These are phyloP conservation scores for Cladophialophora chaetospira DNA, from an alignment of 2,329 filamentous ascomycete genomes.

Conservation along the genomic window DNA sequence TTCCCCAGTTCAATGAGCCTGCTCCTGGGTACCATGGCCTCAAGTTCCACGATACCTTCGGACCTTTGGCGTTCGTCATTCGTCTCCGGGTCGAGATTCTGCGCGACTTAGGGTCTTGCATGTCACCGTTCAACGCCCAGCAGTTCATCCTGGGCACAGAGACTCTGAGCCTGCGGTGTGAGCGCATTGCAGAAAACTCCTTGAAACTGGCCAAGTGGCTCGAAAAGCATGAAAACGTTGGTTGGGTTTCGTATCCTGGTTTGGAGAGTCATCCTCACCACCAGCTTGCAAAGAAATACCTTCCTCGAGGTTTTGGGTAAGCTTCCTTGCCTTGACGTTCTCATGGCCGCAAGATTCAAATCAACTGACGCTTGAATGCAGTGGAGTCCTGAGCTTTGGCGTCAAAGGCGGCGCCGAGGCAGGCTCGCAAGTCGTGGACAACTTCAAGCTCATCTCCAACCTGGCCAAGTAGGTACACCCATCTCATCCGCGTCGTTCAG, in stretches of 20 bases:
- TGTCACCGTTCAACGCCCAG: slow-evolving; percentile 92
- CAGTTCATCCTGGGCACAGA: slow-evolving; percentile 87
- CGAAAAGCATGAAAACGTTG: slow-evolving; percentile 77
- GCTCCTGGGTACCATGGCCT: slow-evolving; percentile 88
- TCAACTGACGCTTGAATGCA: background rate
- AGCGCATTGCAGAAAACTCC: slow-evolving; percentile 85
- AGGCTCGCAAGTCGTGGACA: slow-evolving; percentile 85
- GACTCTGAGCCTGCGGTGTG: slow-evolving; percentile 81
- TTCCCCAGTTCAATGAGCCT: slow-evolving; percentile 90
- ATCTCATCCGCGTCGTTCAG: slow-evolving; percentile 48
- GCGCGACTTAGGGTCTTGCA: slow-evolving; percentile 76
- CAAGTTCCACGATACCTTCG: slow-evolving; percentile 93
- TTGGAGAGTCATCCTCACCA: slow-evolving; percentile 80
- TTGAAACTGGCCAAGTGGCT: slow-evolving; percentile 79
- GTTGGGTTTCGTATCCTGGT: slow-evolving; percentile 93
- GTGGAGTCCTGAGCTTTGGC: slow-evolving; percentile 86
- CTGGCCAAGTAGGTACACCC: slow-evolving; percentile 69
- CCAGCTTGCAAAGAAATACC: slow-evolving; percentile 79
- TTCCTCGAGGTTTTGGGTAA: slow-evolving; percentile 74
- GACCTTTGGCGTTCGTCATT: slow-evolving; percentile 77
- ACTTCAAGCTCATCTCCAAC: slow-evolving; percentile 93
- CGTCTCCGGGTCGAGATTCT: slow-evolving; percentile 86
- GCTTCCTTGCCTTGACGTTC: background rate
- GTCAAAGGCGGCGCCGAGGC: slow-evolving; percentile 85
- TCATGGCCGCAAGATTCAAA: background rate